Base-by-base conservation (phyloP, 768 basidiomycete genomes). In the Daedalea quercina region DNA sequence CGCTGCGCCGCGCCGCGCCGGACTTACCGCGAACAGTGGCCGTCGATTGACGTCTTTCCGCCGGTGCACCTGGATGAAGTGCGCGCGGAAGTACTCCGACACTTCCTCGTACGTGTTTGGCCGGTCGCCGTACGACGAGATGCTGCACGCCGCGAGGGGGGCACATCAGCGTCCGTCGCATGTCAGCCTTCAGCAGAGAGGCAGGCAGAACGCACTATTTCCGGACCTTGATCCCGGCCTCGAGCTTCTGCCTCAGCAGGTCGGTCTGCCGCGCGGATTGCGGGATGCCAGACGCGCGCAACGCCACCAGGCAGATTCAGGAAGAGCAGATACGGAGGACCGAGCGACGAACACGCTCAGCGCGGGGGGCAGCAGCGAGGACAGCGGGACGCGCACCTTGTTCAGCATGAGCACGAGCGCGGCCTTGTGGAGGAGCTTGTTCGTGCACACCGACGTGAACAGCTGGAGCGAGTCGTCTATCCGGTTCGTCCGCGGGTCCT, bases 31-130 rank as follows among this genome's bases (percentile, higher is more conserved):
- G 63, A 89, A 92, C 2, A 92, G 70, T n/a, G 87, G 85, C 47
- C 89, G 80, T 40, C 82, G 78, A 59, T 86, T 85, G 60, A 89
- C 83, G 58, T 90, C 89, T 54, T 88, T 91, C 57, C 79, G 78
- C 60, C 82, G 73, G 65, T 90, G 88, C 17, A 87, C 84, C 66
- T 92, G 88, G 54, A 88, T 70, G 70, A 93, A 93, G 60, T 92
- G 90, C 33, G 87, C 85, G 9, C 87, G 84, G 79, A 93, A 92
- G 69, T 92, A 92, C 62, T 86, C 82, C 41, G 89, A 81, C 20
- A 89, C 87, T 3, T 84, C 81, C 53, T 90, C 86, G 61, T 84
- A 90, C 60, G 85, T 85, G 64, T 92, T 91, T n/a, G 79, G 68
- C 37, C 89, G 81, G 57, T 88, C 82, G 24, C 85, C 86, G 57